These are phyloP conservation scores for Paecilomyces dactylethromorphus DNA, from an alignment of 2,329 filamentous ascomycete genomes.

Conservation along the genomic window DNA sequence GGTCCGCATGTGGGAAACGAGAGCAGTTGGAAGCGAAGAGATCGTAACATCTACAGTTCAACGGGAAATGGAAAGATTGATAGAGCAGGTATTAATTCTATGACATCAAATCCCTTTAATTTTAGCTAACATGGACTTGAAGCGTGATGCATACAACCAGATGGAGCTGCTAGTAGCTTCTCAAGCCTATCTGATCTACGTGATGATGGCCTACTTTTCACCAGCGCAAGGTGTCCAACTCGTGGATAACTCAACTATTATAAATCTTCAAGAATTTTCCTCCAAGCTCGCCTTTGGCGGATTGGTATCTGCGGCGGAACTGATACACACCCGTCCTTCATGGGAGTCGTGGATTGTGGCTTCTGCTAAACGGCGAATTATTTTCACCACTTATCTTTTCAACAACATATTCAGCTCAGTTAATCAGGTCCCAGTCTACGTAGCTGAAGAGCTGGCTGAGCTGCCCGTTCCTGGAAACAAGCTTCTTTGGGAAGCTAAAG, in stretches of 20 bases:
- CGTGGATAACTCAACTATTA: slow-evolving; percentile 39
- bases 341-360: slow-evolving; percentile 52
- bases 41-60: slow-evolving; percentile 14
- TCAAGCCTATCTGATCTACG: slow-evolving; percentile 50
- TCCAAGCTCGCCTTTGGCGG: slow-evolving; percentile 34
- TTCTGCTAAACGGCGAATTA: slow-evolving; percentile 46
- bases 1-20: slow-evolving; percentile 20
- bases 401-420: slow-evolving; percentile 43
- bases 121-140: not conserved
- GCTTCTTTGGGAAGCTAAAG: slow-evolving; percentile 37
- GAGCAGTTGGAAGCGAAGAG: slow-evolving; percentile 17
- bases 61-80: slow-evolving; percentile 19
- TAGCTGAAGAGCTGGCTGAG: slow-evolving; percentile 44
- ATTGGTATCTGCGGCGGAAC: slow-evolving; percentile 40
- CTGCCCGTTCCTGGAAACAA: slow-evolving; percentile 39
- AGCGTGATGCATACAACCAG: slow-evolving; percentile 13
- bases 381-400: slow-evolving; percentile 50
- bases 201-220: slow-evolving; percentile 43
- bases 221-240: slow-evolving; percentile 16
- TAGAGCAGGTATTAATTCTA: slow-evolving; percentile 7
- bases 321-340: slow-evolving; percentile 29
- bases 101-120: not conserved
- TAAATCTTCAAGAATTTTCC: slow-evolving; percentile 47
- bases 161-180: slow-evolving; percentile 38
- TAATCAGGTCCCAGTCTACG: slow-evolving; percentile 40